A percentile compares a stretch with the other conserved stretches of the same genome.
Evolutionary conservation across 495 filamentous ascomycete species (phyloP).

Genomic region (Neurospora sp.): DNA sequence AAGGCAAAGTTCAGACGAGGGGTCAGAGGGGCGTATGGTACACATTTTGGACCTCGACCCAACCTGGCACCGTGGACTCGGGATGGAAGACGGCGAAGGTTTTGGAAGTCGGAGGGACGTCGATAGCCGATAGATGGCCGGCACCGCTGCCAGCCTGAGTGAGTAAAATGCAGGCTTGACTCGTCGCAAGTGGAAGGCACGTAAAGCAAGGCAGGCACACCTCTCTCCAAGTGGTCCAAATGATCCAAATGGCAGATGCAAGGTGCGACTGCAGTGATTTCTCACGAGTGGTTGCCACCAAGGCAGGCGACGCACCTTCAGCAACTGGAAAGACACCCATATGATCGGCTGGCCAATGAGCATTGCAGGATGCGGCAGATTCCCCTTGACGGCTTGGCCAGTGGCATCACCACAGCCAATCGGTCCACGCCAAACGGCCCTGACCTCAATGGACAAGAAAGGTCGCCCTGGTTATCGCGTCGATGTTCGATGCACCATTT

Average conservation of each 20-base stretch:
- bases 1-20: neutral
- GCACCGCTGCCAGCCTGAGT: neutral
- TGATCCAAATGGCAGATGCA: neutral
- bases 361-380: neutral
- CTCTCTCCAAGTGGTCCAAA: neutral
- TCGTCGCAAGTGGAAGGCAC: neutral
- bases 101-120: neutral
- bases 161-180: neutral
- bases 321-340: neutral
- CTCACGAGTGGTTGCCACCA: neutral
- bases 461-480: neutral
- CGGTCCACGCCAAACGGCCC: neutral
- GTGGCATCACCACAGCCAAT: constrained; percentile 1
- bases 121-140: neutral
- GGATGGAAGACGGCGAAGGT: neutral
- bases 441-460: neutral
- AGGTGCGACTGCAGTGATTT: neutral
- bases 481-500: neutral
- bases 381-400: neutral
- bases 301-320: neutral
- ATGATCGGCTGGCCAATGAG: constrained; percentile 2
- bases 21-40: neutral
- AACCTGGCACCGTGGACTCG: neutral
- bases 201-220: neutral
- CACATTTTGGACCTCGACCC: neutral